phyloP scores from a whole-genome alignment of 2,329 filamentous ascomycete genomes.

The Pestalotiopsis sp. region DNA sequence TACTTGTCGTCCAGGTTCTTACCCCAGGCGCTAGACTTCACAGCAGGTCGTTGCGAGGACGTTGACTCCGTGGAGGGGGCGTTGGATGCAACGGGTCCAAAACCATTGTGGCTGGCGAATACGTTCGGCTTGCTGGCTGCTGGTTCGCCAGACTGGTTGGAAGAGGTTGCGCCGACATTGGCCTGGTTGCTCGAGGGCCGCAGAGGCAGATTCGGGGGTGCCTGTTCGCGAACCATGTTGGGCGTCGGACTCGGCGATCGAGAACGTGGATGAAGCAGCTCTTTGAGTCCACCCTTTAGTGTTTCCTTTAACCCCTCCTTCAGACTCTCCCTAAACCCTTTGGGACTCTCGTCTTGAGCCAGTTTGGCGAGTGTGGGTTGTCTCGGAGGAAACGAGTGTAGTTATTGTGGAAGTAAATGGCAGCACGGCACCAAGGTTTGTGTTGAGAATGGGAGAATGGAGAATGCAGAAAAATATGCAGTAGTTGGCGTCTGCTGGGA shows the following conservation, averaged over 20 bases:
- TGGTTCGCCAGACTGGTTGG: slow-evolving; percentile 21
- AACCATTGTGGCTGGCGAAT: slow-evolving; percentile 17
- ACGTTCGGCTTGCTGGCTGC: slow-evolving; percentile 17
- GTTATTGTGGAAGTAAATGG: not conserved
- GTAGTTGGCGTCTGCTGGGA: slow-evolving; percentile 4
- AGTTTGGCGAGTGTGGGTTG: slow-evolving; percentile 17
- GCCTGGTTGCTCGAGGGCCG: slow-evolving; percentile 38
- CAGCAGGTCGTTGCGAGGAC: slow-evolving; percentile 23
- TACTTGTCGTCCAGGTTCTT: slow-evolving; percentile 54
- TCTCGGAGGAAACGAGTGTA: slow-evolving; percentile 11
- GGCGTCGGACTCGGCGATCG: slow-evolving; percentile 10
- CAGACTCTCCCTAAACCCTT: slow-evolving; percentile 17
- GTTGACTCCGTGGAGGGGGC: slow-evolving; percentile 7
- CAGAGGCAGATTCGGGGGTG: slow-evolving; percentile 45
- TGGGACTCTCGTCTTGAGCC: slow-evolving; percentile 12
- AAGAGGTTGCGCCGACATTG: slow-evolving; percentile 19
- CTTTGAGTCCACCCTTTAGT: slow-evolving; percentile 14
- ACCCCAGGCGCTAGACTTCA: slow-evolving; percentile 26
- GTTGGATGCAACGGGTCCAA: slow-evolving; percentile 15
- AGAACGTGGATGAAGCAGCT: slow-evolving; percentile 17
- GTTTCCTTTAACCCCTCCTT: slow-evolving; percentile 18
- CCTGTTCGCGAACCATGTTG: slow-evolving; percentile 52
- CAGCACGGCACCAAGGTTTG: slow-evolving; percentile 28
- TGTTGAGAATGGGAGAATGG: slow-evolving; percentile 16
- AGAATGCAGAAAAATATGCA: slow-evolving; percentile 9